phyloP scores from a whole-genome alignment of 768 basidiomycete genomes.

The Dacryopinax spathularia region DNA sequence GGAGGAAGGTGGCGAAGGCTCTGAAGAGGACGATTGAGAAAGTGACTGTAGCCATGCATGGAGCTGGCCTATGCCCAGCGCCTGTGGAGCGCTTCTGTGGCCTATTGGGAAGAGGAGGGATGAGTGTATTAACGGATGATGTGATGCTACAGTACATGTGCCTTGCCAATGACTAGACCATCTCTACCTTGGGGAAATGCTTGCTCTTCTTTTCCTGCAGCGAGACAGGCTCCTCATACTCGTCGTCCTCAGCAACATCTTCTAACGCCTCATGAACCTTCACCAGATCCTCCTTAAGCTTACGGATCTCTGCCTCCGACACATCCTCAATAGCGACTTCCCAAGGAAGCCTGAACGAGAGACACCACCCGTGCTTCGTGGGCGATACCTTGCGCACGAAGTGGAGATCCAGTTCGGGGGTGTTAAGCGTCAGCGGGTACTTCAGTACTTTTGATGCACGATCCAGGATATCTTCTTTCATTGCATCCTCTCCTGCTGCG shows the following conservation, averaged over 20 bases:
- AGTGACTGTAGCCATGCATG: neutral
- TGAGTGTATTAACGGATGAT: neutral
- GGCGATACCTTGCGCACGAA: constrained; percentile 88
- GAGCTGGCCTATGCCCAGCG: no score
- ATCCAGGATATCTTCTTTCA: constrained; percentile 67
- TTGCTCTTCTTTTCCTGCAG: neutral
- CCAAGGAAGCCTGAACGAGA: constrained; percentile 64
- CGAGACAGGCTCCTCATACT: neutral
- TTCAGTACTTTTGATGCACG: constrained; percentile 57
- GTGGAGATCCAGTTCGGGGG: constrained; percentile 33
- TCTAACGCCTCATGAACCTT: neutral
- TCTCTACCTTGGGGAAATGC: neutral
- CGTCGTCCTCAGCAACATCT: neutral
- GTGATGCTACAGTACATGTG: neutral
- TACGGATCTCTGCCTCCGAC: neutral
- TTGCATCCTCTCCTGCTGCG: constrained; percentile 52
- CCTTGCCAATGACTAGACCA: neutral
- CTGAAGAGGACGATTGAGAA: constrained; percentile 6
- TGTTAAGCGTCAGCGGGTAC: constrained; percentile 33
- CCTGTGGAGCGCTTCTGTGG: no score
- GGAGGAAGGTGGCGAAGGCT: constrained; percentile 8
- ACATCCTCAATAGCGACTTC: constrained; percentile 25
- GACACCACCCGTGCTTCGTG: constrained; percentile 94
- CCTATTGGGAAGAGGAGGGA: no score
- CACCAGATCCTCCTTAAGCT: neutral